Conservation (phyloP, 768 basidiomycete genomes). For the Tricholoma sp. region DNA sequence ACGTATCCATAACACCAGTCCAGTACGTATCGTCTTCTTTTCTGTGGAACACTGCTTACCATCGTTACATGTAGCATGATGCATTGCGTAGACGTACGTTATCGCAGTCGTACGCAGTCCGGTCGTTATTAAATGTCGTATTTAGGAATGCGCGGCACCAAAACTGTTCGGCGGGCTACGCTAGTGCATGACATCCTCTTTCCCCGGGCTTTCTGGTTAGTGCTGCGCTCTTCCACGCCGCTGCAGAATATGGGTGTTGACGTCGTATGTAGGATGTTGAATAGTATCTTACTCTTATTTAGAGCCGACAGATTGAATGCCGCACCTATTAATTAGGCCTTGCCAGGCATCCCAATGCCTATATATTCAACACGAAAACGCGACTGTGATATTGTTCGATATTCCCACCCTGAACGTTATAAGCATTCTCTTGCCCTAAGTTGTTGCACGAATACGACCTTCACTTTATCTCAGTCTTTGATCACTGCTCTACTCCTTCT, state of each 20-base stretch:
- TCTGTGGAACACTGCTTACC: neutral
- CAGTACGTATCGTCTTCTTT: slow-evolving; percentile 47
- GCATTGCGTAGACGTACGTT: slow-evolving; percentile 85
- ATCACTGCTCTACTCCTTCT: too few relatives aligned
- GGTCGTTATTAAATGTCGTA: slow-evolving; percentile 14
- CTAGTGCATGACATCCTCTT: slow-evolving; percentile 19
- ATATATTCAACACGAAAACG: neutral
- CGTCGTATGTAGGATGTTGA: neutral
- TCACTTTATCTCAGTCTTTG: too few relatives aligned
- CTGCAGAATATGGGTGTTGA: neutral
- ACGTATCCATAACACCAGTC: slow-evolving; percentile 31
- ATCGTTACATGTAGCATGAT: slow-evolving; percentile 55
- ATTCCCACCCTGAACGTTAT: neutral
- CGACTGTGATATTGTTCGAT: neutral
- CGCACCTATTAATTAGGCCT: neutral
- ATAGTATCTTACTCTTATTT: neutral
- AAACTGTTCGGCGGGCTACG: slow-evolving; percentile 79
- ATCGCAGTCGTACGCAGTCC: slow-evolving; percentile 24
- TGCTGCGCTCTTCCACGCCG: neutral
- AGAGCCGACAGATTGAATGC: neutral
- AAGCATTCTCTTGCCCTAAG: too few relatives aligned
- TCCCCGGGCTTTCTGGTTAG: neutral
- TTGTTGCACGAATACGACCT: too few relatives aligned
- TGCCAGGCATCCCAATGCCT: too few relatives aligned
- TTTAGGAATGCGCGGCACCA: slow-evolving; percentile 56